Percentiles rank a stretch among this genome's conserved stretches.
Evolutionary conservation across 345 rosid species (phyloP).

Genomic region (Hypericum androsaemum): DNA sequence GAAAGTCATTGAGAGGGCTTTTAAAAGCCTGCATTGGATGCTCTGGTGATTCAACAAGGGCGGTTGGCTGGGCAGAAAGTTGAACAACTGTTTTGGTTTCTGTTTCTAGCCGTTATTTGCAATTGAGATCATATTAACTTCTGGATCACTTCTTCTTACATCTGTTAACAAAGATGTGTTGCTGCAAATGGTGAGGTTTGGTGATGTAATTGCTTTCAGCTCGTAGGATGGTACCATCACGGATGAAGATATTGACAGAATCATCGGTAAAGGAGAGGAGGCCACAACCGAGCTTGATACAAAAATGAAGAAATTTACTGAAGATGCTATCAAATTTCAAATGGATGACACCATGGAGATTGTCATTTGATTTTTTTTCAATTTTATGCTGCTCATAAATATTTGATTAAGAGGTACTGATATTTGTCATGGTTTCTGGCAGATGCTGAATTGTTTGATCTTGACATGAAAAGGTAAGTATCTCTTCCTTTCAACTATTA

Average conservation of each 20-base stretch:
- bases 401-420: background rate
- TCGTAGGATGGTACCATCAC: constrained; percentile 96
- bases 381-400: background rate
- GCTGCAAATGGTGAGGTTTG: constrained; percentile 99
- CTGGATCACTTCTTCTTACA: constrained; percentile 16
- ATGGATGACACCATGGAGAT: constrained; percentile 81
- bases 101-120: background rate
- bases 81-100: constrained; percentile 24
- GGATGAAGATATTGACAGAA: constrained; percentile 95
- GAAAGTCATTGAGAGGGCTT: constrained; percentile 98
- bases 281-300: constrained; percentile 97
- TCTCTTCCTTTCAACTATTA: background rate
- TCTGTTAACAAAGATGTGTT: constrained; percentile 98
- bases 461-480: constrained; percentile 68
- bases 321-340: constrained; percentile 93
- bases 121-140: no score
- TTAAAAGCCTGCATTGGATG: constrained; percentile 98
- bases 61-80: constrained; percentile 96
- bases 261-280: constrained; percentile 96
- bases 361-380: background rate
- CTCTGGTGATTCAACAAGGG: constrained; percentile 96
- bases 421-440: constrained; percentile 20
- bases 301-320: constrained; percentile 95
- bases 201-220: constrained; percentile 99
- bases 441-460: constrained; percentile 92